These are phyloP conservation scores for Alloascoidea africana DNA, from an alignment of 805 yeast genomes.

Conservation along the genomic window DNA sequence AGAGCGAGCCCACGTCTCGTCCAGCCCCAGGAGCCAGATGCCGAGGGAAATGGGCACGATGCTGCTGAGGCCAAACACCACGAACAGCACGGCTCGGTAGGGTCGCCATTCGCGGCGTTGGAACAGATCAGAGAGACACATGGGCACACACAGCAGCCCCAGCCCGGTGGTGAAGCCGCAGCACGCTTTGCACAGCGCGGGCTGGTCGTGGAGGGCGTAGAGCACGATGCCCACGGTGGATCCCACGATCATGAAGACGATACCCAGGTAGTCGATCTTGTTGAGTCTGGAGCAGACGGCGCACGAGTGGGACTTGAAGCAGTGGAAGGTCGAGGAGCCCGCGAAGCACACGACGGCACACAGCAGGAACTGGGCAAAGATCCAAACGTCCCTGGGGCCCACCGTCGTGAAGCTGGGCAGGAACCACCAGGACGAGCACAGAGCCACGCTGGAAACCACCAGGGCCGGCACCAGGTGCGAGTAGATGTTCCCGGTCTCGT, in stretches of 20 bases:
- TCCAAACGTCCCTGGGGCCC: conserved; percentile 27
- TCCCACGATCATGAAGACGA: conserved; percentile 49
- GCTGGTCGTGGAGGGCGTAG: conserved; percentile 27
- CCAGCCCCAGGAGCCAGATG: conserved; percentile 28
- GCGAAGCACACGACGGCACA: conserved; percentile 48
- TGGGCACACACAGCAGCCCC: conserved; percentile 45
- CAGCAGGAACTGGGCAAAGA: conserved; percentile 35
- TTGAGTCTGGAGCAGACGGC: conserved; percentile 40
- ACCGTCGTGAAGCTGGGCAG: conserved; percentile 14
- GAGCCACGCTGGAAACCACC: conserved; percentile 7
- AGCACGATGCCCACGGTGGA: conserved; percentile 38
- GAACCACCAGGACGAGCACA: conserved; percentile 8
- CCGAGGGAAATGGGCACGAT: conserved; percentile 54
- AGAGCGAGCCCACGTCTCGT: conserved; percentile 31
- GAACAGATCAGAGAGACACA: conserved; percentile 53
- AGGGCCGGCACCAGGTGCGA: conserved; percentile 34
- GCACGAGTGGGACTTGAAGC: conserved; percentile 51
- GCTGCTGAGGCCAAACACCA: conserved; percentile 68
- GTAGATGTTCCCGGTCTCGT: conserved; percentile 61
- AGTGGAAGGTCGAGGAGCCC: conserved; percentile 53
- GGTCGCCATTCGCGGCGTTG: conserved; percentile 62
- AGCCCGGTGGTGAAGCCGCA: conserved; percentile 34
- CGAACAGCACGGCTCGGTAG: conserved; percentile 63
- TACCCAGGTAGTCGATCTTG: conserved; percentile 64
- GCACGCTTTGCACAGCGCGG: conserved; percentile 13